Evolutionary conservation across 1,284 basidiomycete genomes (phyloP), one percentile per base, ranked within the genome.

Genomic region (Wallemia hederae): DNA sequence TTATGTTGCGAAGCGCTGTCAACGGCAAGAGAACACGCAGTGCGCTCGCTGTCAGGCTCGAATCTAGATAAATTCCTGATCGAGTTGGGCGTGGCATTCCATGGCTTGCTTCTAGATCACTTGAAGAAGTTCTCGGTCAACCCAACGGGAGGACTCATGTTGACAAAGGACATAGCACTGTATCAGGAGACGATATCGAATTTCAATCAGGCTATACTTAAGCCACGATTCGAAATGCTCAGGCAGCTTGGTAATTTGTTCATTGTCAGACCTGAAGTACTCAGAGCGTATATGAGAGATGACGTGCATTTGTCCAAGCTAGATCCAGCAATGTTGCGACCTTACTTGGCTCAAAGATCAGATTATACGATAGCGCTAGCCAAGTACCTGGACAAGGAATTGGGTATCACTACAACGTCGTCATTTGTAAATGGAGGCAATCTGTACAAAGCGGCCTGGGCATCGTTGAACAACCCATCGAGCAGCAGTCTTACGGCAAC

Each of bases 151-250:
- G 94, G 92, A 2, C 75, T 99, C 59, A 94, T 98, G 86, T 80
- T 99, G 39, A 92, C 92, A 24, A 97, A 97, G 72, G 94, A 99
- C 69, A 78, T 99, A 64, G 94, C 92, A 65, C 82, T 85, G 55
- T 99, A 98, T 68, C 94, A 98, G 75, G 94, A 98, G 66, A 80
- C 80, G 1, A 80, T 96, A 64, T 74, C 77, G 62, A 80, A 78
- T 15, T 97, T 92, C 71, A 76, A 77, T 28, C 82, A 94, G 55
- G 77, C 85, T 1, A 77, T 85, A 1, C 75, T 99, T 1, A 80
- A 83, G 63, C 92, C 97, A 70, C 87, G 94, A 22, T 99, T 94
- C 73, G 94, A 98, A 69, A 97, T 98, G 76, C 82, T 98, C 64
- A 83, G 92, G 57, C 91, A 98, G 71, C 80, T 99, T 1, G 94